Percentiles rank a stretch among this genome's conserved stretches.
Evolutionary conservation across 176 grass and related monocot species (phyloP).

Genomic region (Chloris gayana): DNA sequence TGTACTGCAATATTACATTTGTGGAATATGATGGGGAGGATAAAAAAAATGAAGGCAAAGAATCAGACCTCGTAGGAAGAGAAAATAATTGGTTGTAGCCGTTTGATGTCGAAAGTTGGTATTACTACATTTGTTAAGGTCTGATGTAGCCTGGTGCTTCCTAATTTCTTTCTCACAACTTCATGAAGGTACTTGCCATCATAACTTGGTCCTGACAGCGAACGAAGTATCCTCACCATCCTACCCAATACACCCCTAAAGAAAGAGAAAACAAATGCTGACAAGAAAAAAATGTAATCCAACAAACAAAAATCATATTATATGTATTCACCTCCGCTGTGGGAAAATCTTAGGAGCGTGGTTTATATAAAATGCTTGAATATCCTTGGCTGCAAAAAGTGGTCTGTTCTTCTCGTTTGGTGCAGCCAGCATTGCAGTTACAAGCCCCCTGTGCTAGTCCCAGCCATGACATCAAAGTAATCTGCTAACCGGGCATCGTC

Average conservation of each 20-base stretch:
- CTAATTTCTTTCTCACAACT: constrained; percentile 68
- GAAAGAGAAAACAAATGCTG: constrained; percentile 35
- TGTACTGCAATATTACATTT: neutral
- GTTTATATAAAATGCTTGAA: constrained; percentile 71
- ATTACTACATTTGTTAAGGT: constrained; percentile 83
- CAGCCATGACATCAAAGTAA: constrained; percentile 85
- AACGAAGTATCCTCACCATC: constrained; percentile 57
- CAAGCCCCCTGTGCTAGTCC: constrained; percentile 85
- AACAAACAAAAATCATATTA: constrained; percentile 24
- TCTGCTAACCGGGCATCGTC: constrained; percentile 76
- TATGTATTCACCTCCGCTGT: constrained; percentile 53
- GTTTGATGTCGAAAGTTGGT: constrained; percentile 88
- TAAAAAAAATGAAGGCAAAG: neutral
- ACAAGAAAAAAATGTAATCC: constrained; percentile 2
- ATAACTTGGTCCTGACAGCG: constrained; percentile 69
- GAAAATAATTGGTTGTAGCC: constrained; percentile 79
- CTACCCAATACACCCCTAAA: constrained; percentile 60
- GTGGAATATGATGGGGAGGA: constrained; percentile 3
- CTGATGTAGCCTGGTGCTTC: constrained; percentile 63
- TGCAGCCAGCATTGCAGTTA: constrained; percentile 73
- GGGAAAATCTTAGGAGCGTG: constrained; percentile 77
- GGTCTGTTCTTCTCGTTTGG: constrained; percentile 62
- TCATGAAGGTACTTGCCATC: constrained; percentile 86
- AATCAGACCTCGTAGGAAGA: constrained; percentile 63
- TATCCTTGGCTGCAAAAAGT: constrained; percentile 83